A percentile compares a stretch with the other conserved stretches of the same genome.
Evolutionary conservation across 306 rosid species (phyloP).

Genomic region (Potentilla sterilis): DNA sequence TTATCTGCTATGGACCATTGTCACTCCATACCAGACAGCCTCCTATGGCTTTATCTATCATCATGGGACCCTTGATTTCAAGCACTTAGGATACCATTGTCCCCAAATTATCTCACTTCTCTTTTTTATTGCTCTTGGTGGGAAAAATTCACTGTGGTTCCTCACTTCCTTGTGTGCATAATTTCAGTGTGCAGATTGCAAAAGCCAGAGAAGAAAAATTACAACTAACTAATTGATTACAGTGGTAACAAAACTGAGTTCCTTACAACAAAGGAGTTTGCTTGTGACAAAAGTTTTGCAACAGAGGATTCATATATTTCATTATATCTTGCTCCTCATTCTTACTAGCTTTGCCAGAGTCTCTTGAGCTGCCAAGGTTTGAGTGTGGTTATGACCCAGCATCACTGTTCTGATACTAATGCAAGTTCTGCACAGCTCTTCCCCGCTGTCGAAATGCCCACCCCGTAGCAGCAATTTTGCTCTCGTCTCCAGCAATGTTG

Average conservation of each 20-base stretch:
- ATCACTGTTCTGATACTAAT: constrained; percentile 85
- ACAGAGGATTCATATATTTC: neutral
- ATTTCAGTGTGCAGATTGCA: neutral
- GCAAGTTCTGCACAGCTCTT: constrained; percentile 81
- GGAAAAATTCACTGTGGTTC: neutral
- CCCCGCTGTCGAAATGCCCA: constrained; percentile 67
- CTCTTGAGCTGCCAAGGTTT: constrained; percentile 82
- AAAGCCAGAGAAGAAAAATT: neutral
- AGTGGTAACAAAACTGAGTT: constrained; percentile 29
- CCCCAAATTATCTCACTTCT: neutral
- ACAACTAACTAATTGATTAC: constrained; percentile 28
- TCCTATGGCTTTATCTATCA: constrained; percentile 2
- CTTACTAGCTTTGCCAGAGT: constrained; percentile 79
- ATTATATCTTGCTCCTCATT: constrained; percentile 70
- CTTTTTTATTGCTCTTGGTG: neutral
- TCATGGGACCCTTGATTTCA: constrained; percentile 6
- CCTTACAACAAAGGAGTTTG: constrained; percentile 18
- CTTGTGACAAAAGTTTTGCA: constrained; percentile 15
- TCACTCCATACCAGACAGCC: neutral
- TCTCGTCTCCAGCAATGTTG: constrained; percentile 79
- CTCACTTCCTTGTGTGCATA: neutral
- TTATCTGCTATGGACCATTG: neutral
- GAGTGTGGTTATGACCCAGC: constrained; percentile 83
- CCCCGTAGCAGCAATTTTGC: constrained; percentile 77
- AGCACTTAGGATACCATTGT: neutral